Evolutionary conservation across 164 flowering plant species (phyloP), one percentile per base, ranked within the genome.

Genomic region (Aristolochia fimbriata): DNA sequence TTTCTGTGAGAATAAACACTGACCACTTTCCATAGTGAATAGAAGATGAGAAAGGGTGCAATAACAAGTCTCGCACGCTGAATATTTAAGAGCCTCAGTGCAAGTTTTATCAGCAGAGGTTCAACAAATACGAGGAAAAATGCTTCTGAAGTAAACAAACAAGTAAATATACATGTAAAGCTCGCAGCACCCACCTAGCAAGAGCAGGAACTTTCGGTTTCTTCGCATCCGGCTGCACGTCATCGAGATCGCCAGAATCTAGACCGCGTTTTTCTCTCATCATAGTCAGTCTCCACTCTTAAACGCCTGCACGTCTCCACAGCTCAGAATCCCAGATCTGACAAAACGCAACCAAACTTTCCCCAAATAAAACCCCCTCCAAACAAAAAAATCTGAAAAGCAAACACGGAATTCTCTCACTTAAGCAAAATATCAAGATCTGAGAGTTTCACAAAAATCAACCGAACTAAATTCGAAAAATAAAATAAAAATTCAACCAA

Each of bases 181-280:
- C 20, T 53, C 23, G 31, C 24, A 53, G 16, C 25, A 53, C 13
- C 30, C 22, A 90, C 97, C 94, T 90, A 7, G 94, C 86, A 4
- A 89, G 77, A 66, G 97, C 94, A 15, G 94, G 92, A 55, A 62
- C 65, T 55, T 62, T 62, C 7, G 87, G 76, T 66, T 83, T 87
- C 77, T 78, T 74, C 13, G 65, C 45, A 16, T 84, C 87, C 43
- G 85, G 87, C 71, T 78, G 91, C 37, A 68, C 80, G 57, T 90
- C 92, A 30, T 81, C 83, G 48, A 63, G 68, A 3, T 63, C 65
- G 59, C 55, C 50, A 0, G 83, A 67, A 66, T 83, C 94, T 74
- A 85, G 64, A 10, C 65, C 67, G 54, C 94, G 74, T 71, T 90
- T 85, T 65, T 71, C 88, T 64, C 86, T 79, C 52, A 61, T 43